phyloP scores from a whole-genome alignment of 495 filamentous ascomycete genomes.

The Penicillium odoratum region DNA sequence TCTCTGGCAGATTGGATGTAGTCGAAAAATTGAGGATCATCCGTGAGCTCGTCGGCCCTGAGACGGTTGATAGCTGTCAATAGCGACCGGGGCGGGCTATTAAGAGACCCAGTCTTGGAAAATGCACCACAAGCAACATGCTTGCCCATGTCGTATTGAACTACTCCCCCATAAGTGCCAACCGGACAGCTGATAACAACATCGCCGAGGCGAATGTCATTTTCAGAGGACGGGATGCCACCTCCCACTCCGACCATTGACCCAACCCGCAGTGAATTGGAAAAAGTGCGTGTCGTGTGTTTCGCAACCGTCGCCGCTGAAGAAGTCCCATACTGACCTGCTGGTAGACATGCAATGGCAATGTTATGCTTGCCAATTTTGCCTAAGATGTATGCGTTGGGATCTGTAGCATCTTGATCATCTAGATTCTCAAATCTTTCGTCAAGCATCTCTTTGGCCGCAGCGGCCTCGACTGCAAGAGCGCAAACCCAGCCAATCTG shows the following conservation, averaged over 20 bases:
- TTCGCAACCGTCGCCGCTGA: slow-evolving; percentile 39
- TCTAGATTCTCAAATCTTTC: slow-evolving; percentile 36
- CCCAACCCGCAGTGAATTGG: slow-evolving; percentile 19
- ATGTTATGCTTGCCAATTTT: slow-evolving; percentile 45
- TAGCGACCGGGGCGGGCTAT: slow-evolving; percentile 29
- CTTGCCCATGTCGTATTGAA: slow-evolving; percentile 17
- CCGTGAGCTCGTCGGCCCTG: slow-evolving; percentile 20
- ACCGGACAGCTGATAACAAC: slow-evolving; percentile 25
- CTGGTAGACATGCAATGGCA: slow-evolving; percentile 42
- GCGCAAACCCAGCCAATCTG: slow-evolving; percentile 16
- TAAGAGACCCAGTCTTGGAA: slow-evolving; percentile 32
- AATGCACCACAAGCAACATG: slow-evolving; percentile 34
- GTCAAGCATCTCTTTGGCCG: slow-evolving; percentile 49
- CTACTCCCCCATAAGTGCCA: slow-evolving; percentile 10
- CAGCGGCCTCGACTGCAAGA: slow-evolving; percentile 37
- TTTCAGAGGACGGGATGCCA: slow-evolving; percentile 18
- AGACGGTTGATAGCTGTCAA: slow-evolving; percentile 27
- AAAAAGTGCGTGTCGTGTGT: slow-evolving; percentile 34
- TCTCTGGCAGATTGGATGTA: slow-evolving; percentile 17
- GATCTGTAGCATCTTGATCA: slow-evolving; percentile 23
- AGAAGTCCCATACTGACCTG: slow-evolving; percentile 38
- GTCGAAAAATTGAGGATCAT: slow-evolving; percentile 15
- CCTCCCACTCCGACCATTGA: slow-evolving; percentile 18
- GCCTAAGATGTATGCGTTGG: slow-evolving; percentile 44
- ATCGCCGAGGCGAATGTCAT: slow-evolving; percentile 21